A percentile compares a stretch with the other conserved stretches of the same genome.
These are phyloP conservation scores for Geotrichum bryndzae DNA, from an alignment of 1,139 yeast genomes.

Conservation along the genomic window DNA sequence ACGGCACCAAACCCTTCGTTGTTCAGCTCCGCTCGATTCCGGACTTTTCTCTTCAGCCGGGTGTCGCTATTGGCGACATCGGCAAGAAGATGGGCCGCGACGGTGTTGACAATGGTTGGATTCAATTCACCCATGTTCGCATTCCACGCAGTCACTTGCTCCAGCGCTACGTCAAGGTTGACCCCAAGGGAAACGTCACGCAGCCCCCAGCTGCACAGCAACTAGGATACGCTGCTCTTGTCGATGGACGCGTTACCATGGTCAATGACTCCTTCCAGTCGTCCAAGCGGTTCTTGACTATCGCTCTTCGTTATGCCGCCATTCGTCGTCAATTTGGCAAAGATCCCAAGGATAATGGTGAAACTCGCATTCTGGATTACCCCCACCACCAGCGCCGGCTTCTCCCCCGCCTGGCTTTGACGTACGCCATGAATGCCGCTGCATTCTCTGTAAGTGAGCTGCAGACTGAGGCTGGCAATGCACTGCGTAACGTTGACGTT, in stretches of 20 bases:
- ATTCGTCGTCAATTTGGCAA: constrained; percentile 77
- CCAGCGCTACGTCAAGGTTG: constrained; percentile 66
- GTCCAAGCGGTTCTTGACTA: constrained; percentile 68
- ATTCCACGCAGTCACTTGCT: constrained; percentile 79
- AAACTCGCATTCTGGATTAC: constrained; percentile 55
- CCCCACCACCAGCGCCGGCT: constrained; percentile 81
- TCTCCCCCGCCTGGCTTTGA: constrained; percentile 67
- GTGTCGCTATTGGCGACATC: constrained; percentile 79
- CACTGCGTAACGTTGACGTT: constrained; percentile 40
- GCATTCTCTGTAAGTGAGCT: constrained; percentile 54
- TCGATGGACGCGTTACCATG: constrained; percentile 85
- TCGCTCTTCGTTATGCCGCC: constrained; percentile 79
- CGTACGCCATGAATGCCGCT: constrained; percentile 67
- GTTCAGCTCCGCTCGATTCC: constrained; percentile 74
- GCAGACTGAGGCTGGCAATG: constrained; percentile 44
- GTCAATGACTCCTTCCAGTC: constrained; percentile 74
- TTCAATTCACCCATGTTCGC: constrained; percentile 72
- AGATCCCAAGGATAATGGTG: constrained; percentile 35
- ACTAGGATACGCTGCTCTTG: constrained; percentile 73
- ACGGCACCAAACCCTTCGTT: constrained; percentile 86
- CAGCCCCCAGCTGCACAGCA: constrained; percentile 76
- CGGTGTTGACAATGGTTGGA: constrained; percentile 80
- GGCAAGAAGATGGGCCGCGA: constrained; percentile 90
- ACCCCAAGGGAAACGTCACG: constrained; percentile 56
- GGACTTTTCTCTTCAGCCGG: constrained; percentile 62